Conservation (phyloP, 1,284 basidiomycete genomes). For the Cutaneotrichosporon dermatis region DNA sequence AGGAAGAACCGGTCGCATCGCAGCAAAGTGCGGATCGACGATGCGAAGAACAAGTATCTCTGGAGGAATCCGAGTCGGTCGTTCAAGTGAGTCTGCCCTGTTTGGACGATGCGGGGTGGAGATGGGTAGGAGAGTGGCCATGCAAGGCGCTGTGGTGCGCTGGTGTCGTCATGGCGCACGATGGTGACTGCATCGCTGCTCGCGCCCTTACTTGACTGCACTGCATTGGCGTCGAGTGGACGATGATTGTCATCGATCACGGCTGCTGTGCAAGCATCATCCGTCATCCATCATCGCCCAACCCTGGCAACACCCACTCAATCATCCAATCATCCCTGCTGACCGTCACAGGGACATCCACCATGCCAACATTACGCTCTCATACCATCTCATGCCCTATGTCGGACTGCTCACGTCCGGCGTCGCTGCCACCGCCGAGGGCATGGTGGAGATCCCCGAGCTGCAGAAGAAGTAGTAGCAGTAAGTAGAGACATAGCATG, state of each 20-base stretch:
- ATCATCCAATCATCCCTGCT: neutral
- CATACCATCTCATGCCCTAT: constrained; percentile 51
- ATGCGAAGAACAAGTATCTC: constrained; percentile 41
- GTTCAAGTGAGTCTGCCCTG: constrained; percentile 42
- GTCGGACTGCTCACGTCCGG: constrained; percentile 47
- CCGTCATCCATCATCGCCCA: neutral
- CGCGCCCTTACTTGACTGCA: too few species aligned
- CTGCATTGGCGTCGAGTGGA: too few species aligned
- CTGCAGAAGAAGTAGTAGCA: neutral
- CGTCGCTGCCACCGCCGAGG: constrained; percentile 42
- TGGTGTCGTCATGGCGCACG: too few species aligned
- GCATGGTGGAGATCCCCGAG: constrained; percentile 22
- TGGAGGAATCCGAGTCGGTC: constrained; percentile 43
- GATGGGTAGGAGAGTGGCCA: neutral
- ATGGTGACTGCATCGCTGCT: too few species aligned
- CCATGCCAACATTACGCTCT: constrained; percentile 44
- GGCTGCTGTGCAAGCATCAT: neutral
- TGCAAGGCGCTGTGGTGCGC: neutral
- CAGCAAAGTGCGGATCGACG: constrained; percentile 35
- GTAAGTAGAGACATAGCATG: neutral
- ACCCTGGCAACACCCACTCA: neutral
- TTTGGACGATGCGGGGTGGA: too few species aligned
- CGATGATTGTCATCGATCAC: too few species aligned
- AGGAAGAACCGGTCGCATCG: constrained; percentile 7
- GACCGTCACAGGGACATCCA: constrained; percentile 32